These are phyloP conservation scores for Gnomoniopsis sp. DNA, from an alignment of 2,329 filamentous ascomycete species.

Conservation along the genomic window DNA sequence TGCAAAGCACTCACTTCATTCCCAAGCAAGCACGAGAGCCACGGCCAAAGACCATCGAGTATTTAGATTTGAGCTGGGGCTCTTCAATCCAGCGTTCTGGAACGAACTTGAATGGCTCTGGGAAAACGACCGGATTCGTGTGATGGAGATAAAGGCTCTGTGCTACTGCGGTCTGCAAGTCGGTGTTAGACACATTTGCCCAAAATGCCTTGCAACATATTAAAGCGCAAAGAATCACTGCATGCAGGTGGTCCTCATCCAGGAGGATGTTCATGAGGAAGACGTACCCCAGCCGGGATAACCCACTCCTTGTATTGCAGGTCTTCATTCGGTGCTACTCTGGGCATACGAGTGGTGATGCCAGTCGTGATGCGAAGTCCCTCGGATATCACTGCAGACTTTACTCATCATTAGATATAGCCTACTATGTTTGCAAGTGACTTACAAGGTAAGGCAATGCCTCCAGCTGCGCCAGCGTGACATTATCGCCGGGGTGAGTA, in stretches of 20 bases:
- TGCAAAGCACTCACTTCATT: too few relatives aligned
- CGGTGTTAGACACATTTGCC: neutral
- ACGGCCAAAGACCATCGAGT: neutral
- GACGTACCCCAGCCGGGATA: neutral
- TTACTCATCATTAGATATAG: neutral
- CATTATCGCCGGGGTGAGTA: neutral
- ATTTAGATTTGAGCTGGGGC: neutral
- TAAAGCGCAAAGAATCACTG: too few relatives aligned
- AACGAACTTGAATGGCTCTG: neutral
- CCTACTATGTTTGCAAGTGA: neutral
- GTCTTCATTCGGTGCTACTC: neutral
- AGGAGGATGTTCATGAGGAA: too few relatives aligned
- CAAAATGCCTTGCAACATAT: neutral
- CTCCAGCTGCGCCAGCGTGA: neutral
- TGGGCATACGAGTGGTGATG: neutral
- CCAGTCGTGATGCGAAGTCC: neutral
- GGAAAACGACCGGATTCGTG: neutral
- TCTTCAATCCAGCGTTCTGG: constrained; percentile 1
- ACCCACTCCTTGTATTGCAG: neutral
- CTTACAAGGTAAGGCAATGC: neutral
- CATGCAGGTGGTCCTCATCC: too few relatives aligned
- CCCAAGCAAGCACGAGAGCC: neutral
- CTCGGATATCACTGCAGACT: neutral
- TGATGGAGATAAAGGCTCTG: neutral
- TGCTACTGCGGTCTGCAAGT: neutral